These are phyloP conservation scores for Aspergillus bombycis DNA, from an alignment of 2,329 filamentous ascomycete species.

Conservation along the genomic window DNA sequence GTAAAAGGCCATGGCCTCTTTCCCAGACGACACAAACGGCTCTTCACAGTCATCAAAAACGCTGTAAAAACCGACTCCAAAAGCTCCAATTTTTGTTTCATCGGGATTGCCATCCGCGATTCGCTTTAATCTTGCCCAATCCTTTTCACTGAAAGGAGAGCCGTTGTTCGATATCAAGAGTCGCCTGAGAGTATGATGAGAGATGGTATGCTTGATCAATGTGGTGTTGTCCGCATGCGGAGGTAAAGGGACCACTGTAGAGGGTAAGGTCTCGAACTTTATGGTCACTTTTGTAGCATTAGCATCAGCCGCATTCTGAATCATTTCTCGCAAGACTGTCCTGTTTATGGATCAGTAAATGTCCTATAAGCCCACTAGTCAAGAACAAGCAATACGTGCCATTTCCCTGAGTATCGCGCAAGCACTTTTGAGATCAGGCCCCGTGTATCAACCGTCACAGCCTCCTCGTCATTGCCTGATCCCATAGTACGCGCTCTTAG, in stretches of 20 bases:
- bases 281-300: slow-evolving; percentile 87
- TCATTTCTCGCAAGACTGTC: slow-evolving; percentile 81
- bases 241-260: slow-evolving; percentile 72
- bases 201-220: slow-evolving; percentile 77
- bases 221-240: slow-evolving; percentile 68
- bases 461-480: slow-evolving; percentile 88
- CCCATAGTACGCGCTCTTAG: slow-evolving; percentile 85
- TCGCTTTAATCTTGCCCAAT: slow-evolving; percentile 91
- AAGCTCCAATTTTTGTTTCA: slow-evolving; percentile 98
- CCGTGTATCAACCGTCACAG: slow-evolving; percentile 95
- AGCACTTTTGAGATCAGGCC: slow-evolving; percentile 97
- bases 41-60: slow-evolving; percentile 98
- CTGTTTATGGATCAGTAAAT: slow-evolving; percentile 29
- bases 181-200: slow-evolving; percentile 82
- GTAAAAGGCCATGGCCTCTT: slow-evolving; percentile 96
- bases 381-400: slow-evolving; percentile 58
- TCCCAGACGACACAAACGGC: slow-evolving; percentile 91
- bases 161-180: slow-evolving; percentile 94
- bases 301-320: slow-evolving; percentile 98
- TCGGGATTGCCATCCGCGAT: slow-evolving; percentile 99
- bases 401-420: slow-evolving; percentile 94
- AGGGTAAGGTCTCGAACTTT: slow-evolving; percentile 89
- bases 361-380: slow-evolving; percentile 23
- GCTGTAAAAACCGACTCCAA: slow-evolving; percentile 97
- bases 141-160: slow-evolving; percentile 80